Evolutionary conservation across 2,329 filamentous ascomycete species (phyloP), one percentile per base, ranked within the genome.

Genomic region (Leptosphaerulina australis): DNA sequence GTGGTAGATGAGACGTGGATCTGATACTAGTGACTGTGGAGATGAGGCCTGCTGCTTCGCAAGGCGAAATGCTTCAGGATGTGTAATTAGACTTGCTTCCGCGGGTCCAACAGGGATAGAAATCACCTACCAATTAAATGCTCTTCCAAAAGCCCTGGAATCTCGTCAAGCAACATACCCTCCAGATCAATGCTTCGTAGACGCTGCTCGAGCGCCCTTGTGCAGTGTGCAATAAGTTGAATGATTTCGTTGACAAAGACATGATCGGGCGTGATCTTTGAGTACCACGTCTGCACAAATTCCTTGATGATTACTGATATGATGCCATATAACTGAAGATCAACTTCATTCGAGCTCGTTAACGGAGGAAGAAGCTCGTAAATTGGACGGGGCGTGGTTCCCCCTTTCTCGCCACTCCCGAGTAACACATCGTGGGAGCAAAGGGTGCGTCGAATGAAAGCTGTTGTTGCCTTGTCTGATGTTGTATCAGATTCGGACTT

Each of bases 231-330:
- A 65, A 97, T 89, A 59, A 96, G 87, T 67, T 91, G 90, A 44
- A 97, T 81, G 50, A 97, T 83, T 76, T 97, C 92, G 60, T 88
- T 87, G 53, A 94, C 86, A 68, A 99, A 95, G 10, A 84, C 81
- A 69, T 92, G 88, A 74, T 99, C 93, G 3, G 91, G 85, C 1
- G 93, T 97, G 71, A 99, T 94, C 72, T 88, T 93, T 58, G 80
- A 81, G 77, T 99, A 99, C 94, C 94, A 99, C 24, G 85, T 86
- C 71, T 94, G 87, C 28, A 99, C 88, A 70, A 91, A 96, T 58
- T 97, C 91, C 66, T 89, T 86, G 63, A 97, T 80, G 55, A 97
- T 85, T 51, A 97, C 88, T 43, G 94, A 89, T 53, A 99, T 86
- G 53, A 97, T 83, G 21, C 90, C 93, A 70, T 97, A 99, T 4